Conservation (phyloP, 768 basidiomycete species). For the Lactarius vividus region DNA sequence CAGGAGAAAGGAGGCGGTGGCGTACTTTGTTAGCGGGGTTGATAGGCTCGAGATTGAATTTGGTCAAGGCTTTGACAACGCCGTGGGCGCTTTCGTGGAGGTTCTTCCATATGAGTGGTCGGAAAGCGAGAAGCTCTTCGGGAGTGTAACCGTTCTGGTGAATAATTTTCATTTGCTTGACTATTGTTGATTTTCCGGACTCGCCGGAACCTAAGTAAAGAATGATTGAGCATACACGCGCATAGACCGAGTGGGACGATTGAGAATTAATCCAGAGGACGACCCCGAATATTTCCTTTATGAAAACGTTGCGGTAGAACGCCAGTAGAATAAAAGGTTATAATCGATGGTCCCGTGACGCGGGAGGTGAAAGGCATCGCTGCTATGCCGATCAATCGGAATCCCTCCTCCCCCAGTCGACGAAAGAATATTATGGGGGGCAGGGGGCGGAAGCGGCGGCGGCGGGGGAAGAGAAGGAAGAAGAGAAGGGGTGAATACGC, state of each 20-base stretch:
- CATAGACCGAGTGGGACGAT: constrained; percentile 1
- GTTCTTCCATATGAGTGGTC: too few relatives aligned
- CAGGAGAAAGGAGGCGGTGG: not conserved
- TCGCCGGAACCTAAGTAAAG: constrained; percentile 78
- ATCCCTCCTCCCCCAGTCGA: not conserved
- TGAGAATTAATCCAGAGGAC: not conserved
- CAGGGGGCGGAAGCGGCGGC: not conserved
- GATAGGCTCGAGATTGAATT: constrained; percentile 76
- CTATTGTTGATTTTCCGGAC: constrained; percentile 92
- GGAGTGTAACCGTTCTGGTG: constrained; percentile 89
- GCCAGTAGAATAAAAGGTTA: too few relatives aligned
- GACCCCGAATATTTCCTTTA: too few relatives aligned
- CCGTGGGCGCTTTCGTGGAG: too few relatives aligned
- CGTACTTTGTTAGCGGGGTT: constrained; percentile 61
- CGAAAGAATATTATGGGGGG: not conserved
- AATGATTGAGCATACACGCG: constrained; percentile 5
- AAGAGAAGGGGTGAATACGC: constrained; percentile 30
- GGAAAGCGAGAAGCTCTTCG: constrained; percentile 48
- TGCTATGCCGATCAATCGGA: not conserved
- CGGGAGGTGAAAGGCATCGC: too few relatives aligned
- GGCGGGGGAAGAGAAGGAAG: not conserved
- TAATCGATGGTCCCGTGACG: too few relatives aligned
- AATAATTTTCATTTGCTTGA: constrained; percentile 99
- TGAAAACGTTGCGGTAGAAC: too few relatives aligned
- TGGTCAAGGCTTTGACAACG: constrained; percentile 83